A percentile compares a stretch with the other conserved stretches of the same genome.
Conservation (phyloP, 2,329 filamentous ascomycete genomes). For the Pyricularia grisea region DNA sequence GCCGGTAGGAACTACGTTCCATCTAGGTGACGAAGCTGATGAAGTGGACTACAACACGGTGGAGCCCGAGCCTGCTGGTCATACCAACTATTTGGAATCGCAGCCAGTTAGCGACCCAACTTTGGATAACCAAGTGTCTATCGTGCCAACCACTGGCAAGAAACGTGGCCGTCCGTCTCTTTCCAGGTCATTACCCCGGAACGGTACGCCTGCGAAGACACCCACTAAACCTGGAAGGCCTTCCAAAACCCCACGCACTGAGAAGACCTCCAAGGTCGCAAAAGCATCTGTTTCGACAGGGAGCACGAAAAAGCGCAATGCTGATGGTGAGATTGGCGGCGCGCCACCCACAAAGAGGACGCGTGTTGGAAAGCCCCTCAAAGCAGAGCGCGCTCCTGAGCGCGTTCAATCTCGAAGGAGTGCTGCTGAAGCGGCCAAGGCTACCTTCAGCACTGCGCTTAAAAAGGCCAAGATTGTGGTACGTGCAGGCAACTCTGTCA, state of each 20-base stretch:
- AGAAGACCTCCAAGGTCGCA: background rate
- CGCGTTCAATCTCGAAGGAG: background rate
- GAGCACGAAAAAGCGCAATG: constrained; percentile 15
- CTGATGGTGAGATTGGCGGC: constrained; percentile 4
- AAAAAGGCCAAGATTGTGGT: constrained; percentile 3
- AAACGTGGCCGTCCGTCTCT: constrained; percentile 6
- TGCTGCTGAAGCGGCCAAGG: constrained; percentile 4
- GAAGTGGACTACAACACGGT: background rate
- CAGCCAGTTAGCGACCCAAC: background rate
- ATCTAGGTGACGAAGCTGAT: constrained; percentile 3
- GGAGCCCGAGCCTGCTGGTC: background rate
- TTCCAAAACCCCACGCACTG: background rate
- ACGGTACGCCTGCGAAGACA: constrained; percentile 5
- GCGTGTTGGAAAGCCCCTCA: constrained; percentile 4
- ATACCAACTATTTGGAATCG: background rate
- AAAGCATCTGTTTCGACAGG: background rate
- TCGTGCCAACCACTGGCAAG: background rate
- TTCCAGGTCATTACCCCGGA: constrained; percentile 1
- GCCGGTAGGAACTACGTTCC: background rate
- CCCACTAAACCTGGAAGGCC: background rate
- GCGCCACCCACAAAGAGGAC: constrained; percentile 11
- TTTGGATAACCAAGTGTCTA: background rate
- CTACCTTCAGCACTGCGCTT: background rate
- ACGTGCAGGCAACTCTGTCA: background rate
- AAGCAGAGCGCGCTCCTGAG: background rate